Evolutionary conservation across 164 flowering plant species (phyloP).

Genomic region (Warburgia ugandensis): DNA sequence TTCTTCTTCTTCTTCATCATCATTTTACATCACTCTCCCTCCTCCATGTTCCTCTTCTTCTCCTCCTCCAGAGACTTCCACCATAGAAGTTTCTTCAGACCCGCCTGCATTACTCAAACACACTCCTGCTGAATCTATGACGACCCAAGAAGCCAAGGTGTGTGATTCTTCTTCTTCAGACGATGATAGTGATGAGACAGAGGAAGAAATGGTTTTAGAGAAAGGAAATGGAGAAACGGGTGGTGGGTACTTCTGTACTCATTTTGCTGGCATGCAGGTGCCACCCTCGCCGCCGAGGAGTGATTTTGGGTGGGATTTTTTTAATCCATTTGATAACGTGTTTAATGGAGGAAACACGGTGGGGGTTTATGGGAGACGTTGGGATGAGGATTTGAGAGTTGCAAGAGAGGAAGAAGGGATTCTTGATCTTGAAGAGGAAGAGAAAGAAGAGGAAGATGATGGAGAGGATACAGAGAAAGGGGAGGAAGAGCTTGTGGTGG

Average conservation of each 20-base stretch:
- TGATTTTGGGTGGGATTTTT: constrained; percentile 29
- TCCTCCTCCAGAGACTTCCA: too few relatives aligned
- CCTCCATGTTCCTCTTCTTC: constrained; percentile 15
- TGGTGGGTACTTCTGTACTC: constrained; percentile 17
- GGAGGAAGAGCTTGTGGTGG: constrained; percentile 29
- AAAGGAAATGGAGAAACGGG: constrained; percentile 9
- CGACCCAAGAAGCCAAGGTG: too few relatives aligned
- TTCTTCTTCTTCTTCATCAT: constrained; percentile 30
- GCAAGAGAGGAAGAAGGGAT: constrained; percentile 83
- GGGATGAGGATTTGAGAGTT: constrained; percentile 68
- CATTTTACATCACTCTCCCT: constrained; percentile 29
- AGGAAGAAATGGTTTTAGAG: constrained; percentile 10
- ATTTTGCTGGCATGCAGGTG: constrained; percentile 11
- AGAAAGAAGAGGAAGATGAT: constrained; percentile 24
- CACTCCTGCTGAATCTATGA: constrained; percentile 20
- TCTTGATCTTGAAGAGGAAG: constrained; percentile 33
- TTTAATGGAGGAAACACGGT: constrained; percentile 36
- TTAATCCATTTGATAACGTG: constrained; percentile 48
- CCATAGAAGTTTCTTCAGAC: too few relatives aligned
- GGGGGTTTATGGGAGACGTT: constrained; percentile 34
- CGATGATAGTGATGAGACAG: constrained; percentile 23
- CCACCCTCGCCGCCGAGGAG: constrained; percentile 36
- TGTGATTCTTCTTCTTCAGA: constrained; percentile 8
- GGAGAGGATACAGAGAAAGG: too few relatives aligned
- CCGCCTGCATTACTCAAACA: constrained; percentile 16